phyloP scores from a whole-genome alignment of 441 rosid genomes.

The Corymbia citriodora region DNA sequence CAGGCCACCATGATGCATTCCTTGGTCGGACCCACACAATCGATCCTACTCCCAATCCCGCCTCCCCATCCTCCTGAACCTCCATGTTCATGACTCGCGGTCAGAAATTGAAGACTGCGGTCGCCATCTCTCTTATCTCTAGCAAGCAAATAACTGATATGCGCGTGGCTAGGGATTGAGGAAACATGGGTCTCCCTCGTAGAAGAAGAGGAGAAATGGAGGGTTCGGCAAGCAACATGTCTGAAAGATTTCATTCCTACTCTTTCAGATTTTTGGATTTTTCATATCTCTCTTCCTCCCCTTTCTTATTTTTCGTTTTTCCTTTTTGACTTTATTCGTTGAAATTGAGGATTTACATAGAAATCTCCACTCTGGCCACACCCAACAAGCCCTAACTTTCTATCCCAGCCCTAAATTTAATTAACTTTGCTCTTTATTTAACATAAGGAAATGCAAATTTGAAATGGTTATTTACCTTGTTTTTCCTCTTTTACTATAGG shows the following conservation, averaged over 20 bases:
- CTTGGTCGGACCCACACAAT: no score
- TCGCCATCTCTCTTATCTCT: background rate
- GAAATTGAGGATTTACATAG: background rate
- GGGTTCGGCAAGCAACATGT: background rate
- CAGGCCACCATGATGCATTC: no score
- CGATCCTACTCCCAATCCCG: no score
- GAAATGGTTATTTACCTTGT: background rate
- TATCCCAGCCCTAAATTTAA: background rate
- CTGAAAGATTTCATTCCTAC: background rate
- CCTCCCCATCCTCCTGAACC: no score
- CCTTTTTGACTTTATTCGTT: no score
- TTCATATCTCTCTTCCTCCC: no score
- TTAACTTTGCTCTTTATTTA: background rate
- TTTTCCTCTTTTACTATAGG: background rate
- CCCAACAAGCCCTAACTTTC: no score
- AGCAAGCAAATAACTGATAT: background rate
- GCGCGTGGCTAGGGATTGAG: background rate
- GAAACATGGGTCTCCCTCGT: background rate
- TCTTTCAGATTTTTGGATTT: no score
- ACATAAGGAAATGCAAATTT: background rate
- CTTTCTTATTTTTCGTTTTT: no score
- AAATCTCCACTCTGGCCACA: no score
- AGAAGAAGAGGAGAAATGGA: background rate
- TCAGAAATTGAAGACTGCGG: no score
- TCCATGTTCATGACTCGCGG: no score